phyloP scores from a whole-genome alignment of 1,284 basidiomycete species.

The Puccinia horiana region DNA sequence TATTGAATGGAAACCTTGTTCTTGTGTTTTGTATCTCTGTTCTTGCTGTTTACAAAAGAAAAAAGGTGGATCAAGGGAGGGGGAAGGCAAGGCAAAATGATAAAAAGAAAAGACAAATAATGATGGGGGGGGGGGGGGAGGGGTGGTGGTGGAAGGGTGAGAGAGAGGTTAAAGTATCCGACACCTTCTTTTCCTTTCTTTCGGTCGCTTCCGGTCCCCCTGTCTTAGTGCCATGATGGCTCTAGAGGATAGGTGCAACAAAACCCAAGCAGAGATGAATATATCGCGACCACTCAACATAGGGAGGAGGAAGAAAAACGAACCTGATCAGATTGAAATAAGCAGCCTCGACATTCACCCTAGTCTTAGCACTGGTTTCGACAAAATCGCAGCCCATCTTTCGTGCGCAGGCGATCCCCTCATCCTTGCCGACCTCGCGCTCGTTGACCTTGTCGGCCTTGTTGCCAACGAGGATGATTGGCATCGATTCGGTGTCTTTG shows the following conservation, averaged over 20 bases:
- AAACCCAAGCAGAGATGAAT: not conserved
- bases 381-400: constrained; percentile 57
- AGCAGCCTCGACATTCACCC: constrained; percentile 57
- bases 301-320: not conserved
- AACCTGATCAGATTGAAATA: constrained; percentile 56
- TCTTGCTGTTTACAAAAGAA: constrained; percentile 22
- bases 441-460: constrained; percentile 58
- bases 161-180: constrained; percentile 29
- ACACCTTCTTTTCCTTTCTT: constrained; percentile 48
- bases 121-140: not conserved
- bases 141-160: not conserved
- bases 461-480: constrained; percentile 58
- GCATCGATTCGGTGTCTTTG: constrained; percentile 57
- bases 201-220: constrained; percentile 41
- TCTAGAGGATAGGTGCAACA: constrained; percentile 10
- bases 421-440: constrained; percentile 55
- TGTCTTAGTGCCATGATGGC: constrained; percentile 42
- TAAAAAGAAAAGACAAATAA: not conserved
- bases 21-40: constrained; percentile 3
- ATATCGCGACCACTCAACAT: not conserved
- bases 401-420: constrained; percentile 56
- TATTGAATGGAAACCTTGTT: not conserved
- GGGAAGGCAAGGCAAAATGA: not conserved
- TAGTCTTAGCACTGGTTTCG: constrained; percentile 57
- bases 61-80: not conserved